Evolutionary conservation across 2,329 filamentous ascomycete genomes (phyloP).

Genomic region (Penicillium concentricum): DNA sequence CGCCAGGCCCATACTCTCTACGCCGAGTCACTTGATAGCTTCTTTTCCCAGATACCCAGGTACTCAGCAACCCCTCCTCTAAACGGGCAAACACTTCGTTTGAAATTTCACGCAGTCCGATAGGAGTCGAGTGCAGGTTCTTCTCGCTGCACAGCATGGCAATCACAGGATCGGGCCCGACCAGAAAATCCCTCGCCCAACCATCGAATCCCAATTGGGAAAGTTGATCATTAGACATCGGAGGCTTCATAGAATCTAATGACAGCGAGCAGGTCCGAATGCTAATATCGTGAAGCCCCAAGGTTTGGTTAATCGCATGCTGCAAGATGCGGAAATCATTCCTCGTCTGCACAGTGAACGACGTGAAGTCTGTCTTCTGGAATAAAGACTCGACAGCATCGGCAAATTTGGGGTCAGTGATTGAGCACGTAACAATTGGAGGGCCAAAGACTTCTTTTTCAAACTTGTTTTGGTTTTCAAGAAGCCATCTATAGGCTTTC

Average conservation of each 20-base stretch:
- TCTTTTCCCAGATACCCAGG: constrained; percentile 68
- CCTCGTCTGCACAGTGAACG: constrained; percentile 72
- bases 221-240: constrained; percentile 58
- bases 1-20: constrained; percentile 74
- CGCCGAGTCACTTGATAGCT: constrained; percentile 67
- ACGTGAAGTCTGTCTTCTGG: constrained; percentile 52
- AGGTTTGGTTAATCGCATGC: constrained; percentile 59
- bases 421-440: constrained; percentile 73
- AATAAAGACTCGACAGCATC: constrained; percentile 61
- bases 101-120: constrained; percentile 62
- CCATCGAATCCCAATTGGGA: constrained; percentile 67
- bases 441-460: constrained; percentile 77
- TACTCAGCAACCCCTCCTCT: constrained; percentile 56
- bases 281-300: constrained; percentile 68
- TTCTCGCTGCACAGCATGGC: constrained; percentile 81
- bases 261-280: constrained; percentile 63
- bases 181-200: constrained; percentile 74
- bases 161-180: constrained; percentile 78
- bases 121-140: constrained; percentile 66
- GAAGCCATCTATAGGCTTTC: constrained; percentile 78
- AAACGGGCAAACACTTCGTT: constrained; percentile 69
- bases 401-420: constrained; percentile 70
- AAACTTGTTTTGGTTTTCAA: constrained; percentile 67
- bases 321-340: constrained; percentile 74
- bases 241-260: constrained; percentile 56